Evolutionary conservation across 1,139 yeast species (phyloP), one percentile per base, ranked within the genome.

Genomic region (Saccharomyces hybrid): DNA sequence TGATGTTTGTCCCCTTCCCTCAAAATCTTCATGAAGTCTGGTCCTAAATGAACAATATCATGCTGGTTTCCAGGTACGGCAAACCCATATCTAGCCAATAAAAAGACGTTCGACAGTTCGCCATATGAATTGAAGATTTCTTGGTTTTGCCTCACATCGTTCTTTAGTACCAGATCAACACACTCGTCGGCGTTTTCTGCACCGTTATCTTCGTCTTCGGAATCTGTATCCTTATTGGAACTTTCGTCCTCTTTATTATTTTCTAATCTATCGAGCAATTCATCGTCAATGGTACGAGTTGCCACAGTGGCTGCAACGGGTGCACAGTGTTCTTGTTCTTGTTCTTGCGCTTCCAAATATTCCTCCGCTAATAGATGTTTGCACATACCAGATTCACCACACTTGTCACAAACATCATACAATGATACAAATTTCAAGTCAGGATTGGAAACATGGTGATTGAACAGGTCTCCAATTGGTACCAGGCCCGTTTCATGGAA

Each of bases 381-480:
- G 72, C 90, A 85, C 1, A 74, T 81, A 11, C 71, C 75, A n/a
- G 73, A 60, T 52, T 78, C 84, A 6, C 97, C 97, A 75, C 97
- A 90, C 26, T 70, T 65, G 1, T 69, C 78, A 71, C 97, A 90
- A 0, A 88, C 96, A 28, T 80, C 83, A 31, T 78, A 85, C 32
- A 80, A 75, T 49, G 91, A 78, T 54, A 86, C 87, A 67, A 90
- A 90, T 68, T 86, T 88, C 5, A 86, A 90, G 63, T 82, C 77
- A 53, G 84, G 87, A 48, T 49, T 48, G 9, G 59, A 75, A 8
- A 78, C 78, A 44, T 80, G 73, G 66, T 89, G 97, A 62, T 90
- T 90, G 72, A 90, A 90, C 51, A 91, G 73, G 69, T 91, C 96
- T 0, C 97, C 97, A 14, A 91, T 91, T 0, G 97, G 97, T 31